Percentiles rank a stretch among this genome's conserved stretches.
phyloP scores from a whole-genome alignment of 164 flowering plant species.

The Dillenia suffruticosa region DNA sequence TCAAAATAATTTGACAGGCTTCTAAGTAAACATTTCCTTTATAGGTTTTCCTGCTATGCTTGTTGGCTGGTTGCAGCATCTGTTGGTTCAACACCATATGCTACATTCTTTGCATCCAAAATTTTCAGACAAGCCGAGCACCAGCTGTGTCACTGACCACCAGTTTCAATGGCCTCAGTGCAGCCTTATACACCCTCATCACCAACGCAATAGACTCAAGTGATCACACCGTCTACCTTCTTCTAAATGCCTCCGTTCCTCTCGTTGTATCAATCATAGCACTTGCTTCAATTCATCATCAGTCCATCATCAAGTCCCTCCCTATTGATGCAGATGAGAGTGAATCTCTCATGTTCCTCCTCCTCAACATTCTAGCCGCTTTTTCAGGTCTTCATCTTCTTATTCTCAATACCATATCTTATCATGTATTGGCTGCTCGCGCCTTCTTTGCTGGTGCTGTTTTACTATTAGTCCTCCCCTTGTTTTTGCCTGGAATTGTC shows the following conservation, averaged over 20 bases:
- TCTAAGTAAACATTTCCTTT: no score
- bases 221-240: constrained; percentile 47
- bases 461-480: constrained; percentile 55
- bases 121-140: constrained; percentile 60
- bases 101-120: constrained; percentile 72
- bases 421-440: constrained; percentile 22
- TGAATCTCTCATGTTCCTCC: constrained; percentile 62
- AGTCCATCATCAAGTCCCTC: constrained; percentile 46
- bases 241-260: constrained; percentile 70
- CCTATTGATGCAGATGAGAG: constrained; percentile 39
- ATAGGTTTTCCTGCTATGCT: constrained; percentile 74
- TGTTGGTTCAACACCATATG: constrained; percentile 98
- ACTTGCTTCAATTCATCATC: constrained; percentile 63
- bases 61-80: constrained; percentile 86
- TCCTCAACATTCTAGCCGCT: constrained; percentile 60
- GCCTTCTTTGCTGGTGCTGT: constrained; percentile 64
- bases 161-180: constrained; percentile 87
- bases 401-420: constrained; percentile 41
- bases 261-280: constrained; percentile 49
- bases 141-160: constrained; percentile 77
- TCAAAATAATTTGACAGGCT: no score
- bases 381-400: constrained; percentile 80
- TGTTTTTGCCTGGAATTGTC: constrained; percentile 66
- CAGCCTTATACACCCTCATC: constrained; percentile 75
- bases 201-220: constrained; percentile 52